These are phyloP conservation scores for Debaryomycetaceae sp. DNA, from an alignment of 1,139 yeast species.

Conservation along the genomic window DNA sequence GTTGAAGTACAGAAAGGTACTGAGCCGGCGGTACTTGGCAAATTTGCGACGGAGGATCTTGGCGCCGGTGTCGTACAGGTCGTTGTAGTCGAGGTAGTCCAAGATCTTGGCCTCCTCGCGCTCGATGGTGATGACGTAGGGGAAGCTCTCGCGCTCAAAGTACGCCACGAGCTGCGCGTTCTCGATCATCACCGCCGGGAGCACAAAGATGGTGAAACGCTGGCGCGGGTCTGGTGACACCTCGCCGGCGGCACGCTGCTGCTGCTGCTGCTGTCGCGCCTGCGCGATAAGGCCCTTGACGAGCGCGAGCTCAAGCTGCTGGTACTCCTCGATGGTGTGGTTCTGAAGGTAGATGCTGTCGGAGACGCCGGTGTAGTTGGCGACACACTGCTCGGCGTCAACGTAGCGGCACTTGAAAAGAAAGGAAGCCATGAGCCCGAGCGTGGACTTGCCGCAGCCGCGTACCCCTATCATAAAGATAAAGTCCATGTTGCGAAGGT, in stretches of 20 bases:
- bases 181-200: constrained; percentile 13
- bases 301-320: constrained; percentile 10
- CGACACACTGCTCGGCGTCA: constrained; percentile 13
- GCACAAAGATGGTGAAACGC: constrained; percentile 10
- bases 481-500: no score
- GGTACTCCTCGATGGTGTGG: constrained; percentile 10
- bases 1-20: constrained; percentile 13
- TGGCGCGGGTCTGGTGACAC: neutral
- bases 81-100: constrained; percentile 10
- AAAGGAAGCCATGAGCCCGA: constrained; percentile 16
- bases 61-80: constrained; percentile 10
- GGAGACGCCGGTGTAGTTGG: constrained; percentile 7
- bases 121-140: constrained; percentile 13
- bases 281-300: constrained; percentile 8
- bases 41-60: constrained; percentile 9
- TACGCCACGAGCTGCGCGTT: constrained; percentile 9
- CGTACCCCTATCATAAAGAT: constrained; percentile 15
- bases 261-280: constrained; percentile 5
- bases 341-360: constrained; percentile 9
- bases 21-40: constrained; percentile 8
- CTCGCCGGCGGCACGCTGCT: constrained; percentile 3
- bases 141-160: constrained; percentile 8
- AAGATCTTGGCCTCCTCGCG: constrained; percentile 12
- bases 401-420: constrained; percentile 12
- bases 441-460: constrained; percentile 17